Conservation (phyloP, 805 yeast species). For the Lachancea kluyveri region DNA sequence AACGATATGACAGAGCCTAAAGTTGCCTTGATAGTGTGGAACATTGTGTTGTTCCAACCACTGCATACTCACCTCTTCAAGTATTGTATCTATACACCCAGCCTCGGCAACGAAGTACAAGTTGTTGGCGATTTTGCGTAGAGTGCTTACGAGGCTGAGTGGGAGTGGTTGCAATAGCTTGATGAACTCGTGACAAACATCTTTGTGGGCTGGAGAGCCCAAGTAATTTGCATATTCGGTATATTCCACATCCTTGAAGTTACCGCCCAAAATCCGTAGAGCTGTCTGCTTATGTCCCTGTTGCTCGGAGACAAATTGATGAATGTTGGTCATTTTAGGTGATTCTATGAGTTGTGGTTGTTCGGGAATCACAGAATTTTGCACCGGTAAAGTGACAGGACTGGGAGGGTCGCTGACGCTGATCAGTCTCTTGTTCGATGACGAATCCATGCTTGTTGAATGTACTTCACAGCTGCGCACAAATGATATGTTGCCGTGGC, state of each 20-base stretch:
- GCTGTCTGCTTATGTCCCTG: conserved; percentile 3
- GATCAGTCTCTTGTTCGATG: too few relatives aligned
- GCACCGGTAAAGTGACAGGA: too few relatives aligned
- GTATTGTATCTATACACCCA: conserved; percentile 68
- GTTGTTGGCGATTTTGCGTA: conserved; percentile 55
- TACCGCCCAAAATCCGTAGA: conserved; percentile 26
- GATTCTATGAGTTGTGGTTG: conserved; percentile 17
- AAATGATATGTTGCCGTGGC: too few relatives aligned
- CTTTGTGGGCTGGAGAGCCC: conserved; percentile 28
- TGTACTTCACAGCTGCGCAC: too few relatives aligned
- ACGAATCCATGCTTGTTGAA: too few relatives aligned
- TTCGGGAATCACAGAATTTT: too few relatives aligned
- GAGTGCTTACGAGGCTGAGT: conserved; percentile 46
- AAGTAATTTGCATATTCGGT: conserved; percentile 38
- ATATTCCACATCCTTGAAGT: conserved; percentile 30
- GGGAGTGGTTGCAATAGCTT: conserved; percentile 38
- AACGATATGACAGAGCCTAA: conserved; percentile 60
- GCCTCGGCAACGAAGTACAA: conserved; percentile 79
- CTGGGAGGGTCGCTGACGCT: too few relatives aligned
- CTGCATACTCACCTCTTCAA: conserved; percentile 59
- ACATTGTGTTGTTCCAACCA: conserved; percentile 45
- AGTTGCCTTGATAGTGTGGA: conserved; percentile 40
- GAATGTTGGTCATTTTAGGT: conserved; percentile 18
- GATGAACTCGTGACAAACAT: conserved; percentile 34
- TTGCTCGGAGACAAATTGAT: conserved; percentile 10